Conservation (phyloP, 192 early-diverging fungal species). For the Tieghemiomyces parasiticus region DNA sequence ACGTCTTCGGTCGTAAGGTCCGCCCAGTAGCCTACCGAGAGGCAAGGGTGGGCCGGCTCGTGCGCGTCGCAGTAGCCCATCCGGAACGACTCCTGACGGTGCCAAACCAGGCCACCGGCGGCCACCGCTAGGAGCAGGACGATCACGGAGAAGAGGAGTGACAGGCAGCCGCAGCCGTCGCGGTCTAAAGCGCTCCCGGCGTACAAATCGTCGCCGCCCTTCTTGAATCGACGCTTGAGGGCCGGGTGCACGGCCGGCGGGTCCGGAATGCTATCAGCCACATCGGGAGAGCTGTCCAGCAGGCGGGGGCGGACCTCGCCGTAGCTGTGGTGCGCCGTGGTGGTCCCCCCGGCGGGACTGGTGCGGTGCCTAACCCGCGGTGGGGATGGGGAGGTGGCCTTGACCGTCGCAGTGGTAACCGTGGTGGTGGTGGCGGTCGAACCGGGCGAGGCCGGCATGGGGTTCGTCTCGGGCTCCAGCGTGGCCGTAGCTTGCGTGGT, state of each 20-base stretch:
- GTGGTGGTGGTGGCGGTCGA: too few species aligned
- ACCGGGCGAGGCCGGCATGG: too few species aligned
- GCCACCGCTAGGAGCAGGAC: neutral
- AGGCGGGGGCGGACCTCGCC: too few species aligned
- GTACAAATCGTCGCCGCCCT: neutral
- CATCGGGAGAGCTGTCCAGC: neutral
- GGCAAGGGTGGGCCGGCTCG: neutral
- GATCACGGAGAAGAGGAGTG: neutral
- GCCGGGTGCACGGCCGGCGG: neutral
- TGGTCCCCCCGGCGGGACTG: too few species aligned
- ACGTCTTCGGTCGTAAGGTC: neutral
- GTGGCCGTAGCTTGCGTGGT: too few species aligned
- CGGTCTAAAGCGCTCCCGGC: neutral
- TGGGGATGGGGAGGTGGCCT: too few species aligned
- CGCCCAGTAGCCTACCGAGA: neutral
- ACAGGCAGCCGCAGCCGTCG: neutral
- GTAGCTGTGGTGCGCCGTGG: too few species aligned
- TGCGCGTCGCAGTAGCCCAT: neutral
- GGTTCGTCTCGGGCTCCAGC: too few species aligned
- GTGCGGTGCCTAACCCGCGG: too few species aligned
- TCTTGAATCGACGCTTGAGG: constrained; percentile 1
- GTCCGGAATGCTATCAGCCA: neutral
- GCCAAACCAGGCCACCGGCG: neutral
- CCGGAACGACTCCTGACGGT: constrained; percentile 8
- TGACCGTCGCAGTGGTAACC: too few species aligned